Evolutionary conservation across 2,329 filamentous ascomycete species (phyloP), one percentile per base, ranked within the genome.

Genomic region (Colletotrichum siamense): DNA sequence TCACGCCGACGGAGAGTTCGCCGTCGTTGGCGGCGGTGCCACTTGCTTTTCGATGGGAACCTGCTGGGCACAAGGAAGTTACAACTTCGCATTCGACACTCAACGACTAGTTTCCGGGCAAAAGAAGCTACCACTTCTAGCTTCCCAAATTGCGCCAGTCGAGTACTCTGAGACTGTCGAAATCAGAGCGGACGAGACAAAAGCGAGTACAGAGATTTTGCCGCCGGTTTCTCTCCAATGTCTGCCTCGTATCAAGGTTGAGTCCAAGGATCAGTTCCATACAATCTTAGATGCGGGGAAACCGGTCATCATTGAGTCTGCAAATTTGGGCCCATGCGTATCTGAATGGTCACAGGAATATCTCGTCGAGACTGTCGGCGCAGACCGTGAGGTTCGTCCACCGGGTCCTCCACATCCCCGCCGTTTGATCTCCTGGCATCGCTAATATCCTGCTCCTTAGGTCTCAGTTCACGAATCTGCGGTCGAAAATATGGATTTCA

Each of bases 21-120:
- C 95, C 12, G 85, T 98, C 9, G 84, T 94, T 64, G 95, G 95
- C 2, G 96, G 96, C 18, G 96, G 95, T 49, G 95, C 94, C 18
- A 95, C 95, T 0, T 98, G 95, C 83, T 98, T 98, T 86, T 96
- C 95, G 0, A 98, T 98, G 89, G 96, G 96, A 2, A 95, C 94
- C 8, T 96, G 92, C 81, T 98, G 95, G 95, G 96, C 96, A 67
- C 88, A 89, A 36, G 91, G 91, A 2, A 86, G 89, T 15, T 93
- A 87, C 67, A 82, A 85, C 3, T 79, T 92, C 26, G 68, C 76
- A 8, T 63, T 82, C 5, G 69, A 74, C 36, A 36, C 57, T 8
- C 26, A 24, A 10, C 52, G 12, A n/a, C 18, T 63, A 22, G 44
- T 52, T 24, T n/a, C 24, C 12, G 26, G 24, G 9, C 63, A 28